These are phyloP conservation scores for Rosa rugosa DNA, from an alignment of 306 rosid genomes.

Conservation along the genomic window DNA sequence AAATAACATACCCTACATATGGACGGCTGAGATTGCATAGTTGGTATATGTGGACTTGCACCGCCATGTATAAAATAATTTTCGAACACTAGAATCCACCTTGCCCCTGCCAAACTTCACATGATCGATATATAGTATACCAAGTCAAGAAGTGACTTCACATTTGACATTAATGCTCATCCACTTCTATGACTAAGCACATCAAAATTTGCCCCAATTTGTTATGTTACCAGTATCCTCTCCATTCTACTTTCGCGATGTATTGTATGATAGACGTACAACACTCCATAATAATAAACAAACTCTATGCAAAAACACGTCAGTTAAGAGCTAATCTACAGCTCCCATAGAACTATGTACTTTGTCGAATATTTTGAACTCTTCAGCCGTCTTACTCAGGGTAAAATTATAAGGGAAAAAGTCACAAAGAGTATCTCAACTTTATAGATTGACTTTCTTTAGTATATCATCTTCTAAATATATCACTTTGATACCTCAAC, in stretches of 20 bases:
- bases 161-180: background rate
- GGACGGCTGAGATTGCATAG: too few relatives aligned
- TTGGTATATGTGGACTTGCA: too few relatives aligned
- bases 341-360: background rate
- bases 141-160: background rate
- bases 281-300: background rate
- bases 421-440: too few relatives aligned
- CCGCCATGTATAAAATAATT: too few relatives aligned
- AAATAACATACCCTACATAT: too few relatives aligned
- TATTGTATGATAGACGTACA: background rate
- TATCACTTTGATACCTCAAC: too few relatives aligned
- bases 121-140: background rate
- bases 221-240: background rate
- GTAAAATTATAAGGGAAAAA: background rate
- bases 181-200: background rate
- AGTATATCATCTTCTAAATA: too few relatives aligned
- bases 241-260: background rate
- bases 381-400: background rate
- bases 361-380: background rate
- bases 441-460: too few relatives aligned
- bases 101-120: background rate
- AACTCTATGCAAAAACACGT: background rate
- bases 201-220: background rate
- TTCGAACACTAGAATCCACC: background rate
- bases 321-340: background rate